Percentiles rank a stretch among this genome's conserved stretches.
These are phyloP conservation scores for Letharia lupina DNA, from an alignment of 495 filamentous ascomycete species.

Conservation along the genomic window DNA sequence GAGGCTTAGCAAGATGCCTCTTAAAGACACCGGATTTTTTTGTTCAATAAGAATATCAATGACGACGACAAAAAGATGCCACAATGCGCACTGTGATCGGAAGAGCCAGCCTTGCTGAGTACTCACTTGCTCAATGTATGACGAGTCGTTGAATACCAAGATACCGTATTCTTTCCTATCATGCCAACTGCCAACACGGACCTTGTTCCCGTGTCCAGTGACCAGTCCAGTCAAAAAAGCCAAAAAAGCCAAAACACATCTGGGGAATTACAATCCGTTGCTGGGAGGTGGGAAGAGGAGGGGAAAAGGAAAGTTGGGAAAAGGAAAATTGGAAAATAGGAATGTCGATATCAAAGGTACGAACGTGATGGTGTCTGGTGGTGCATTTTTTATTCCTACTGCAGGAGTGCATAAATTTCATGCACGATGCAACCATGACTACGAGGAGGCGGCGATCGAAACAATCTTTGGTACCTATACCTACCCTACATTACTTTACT, in stretches of 20 bases:
- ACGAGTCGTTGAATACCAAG: background rate
- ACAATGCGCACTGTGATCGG: background rate
- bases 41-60: too few species aligned
- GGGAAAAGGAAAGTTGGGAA: background rate
- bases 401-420: background rate
- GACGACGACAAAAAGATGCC: background rate
- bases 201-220: background rate
- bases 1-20: background rate
- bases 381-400: background rate
- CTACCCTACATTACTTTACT: background rate
- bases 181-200: background rate
- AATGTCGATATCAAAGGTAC: background rate
- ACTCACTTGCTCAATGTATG: background rate
- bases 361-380: background rate
- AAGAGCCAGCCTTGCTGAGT: background rate
- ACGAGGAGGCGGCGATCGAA: background rate
- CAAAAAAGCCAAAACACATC: too few species aligned
- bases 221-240: background rate
- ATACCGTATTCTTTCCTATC: background rate
- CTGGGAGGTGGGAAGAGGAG: too few species aligned
- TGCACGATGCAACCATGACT: background rate
- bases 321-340: background rate
- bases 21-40: too few species aligned
- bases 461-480: background rate
- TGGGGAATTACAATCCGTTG: too few species aligned